These are phyloP conservation scores for Rhynchosporium graminicola DNA, from an alignment of 2,329 filamentous ascomycete species.

Conservation along the genomic window DNA sequence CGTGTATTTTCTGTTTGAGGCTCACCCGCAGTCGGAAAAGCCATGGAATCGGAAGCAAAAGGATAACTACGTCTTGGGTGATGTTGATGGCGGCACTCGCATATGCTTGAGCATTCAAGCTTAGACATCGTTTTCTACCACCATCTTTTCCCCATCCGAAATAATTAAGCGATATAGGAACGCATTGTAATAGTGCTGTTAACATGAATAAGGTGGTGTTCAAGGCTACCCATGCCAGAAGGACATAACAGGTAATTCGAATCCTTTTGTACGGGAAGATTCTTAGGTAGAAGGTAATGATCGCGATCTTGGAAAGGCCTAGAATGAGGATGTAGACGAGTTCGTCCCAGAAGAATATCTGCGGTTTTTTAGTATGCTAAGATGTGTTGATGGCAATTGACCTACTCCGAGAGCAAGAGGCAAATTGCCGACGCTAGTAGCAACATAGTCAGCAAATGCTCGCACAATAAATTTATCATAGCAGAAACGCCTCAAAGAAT, in stretches of 20 bases:
- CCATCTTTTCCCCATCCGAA: conserved; percentile 12
- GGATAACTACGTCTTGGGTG: conserved; percentile 11
- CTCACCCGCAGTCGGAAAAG: background rate
- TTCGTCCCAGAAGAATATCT: conserved; percentile 13
- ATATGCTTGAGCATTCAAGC: conserved; percentile 11
- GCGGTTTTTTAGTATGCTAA: background rate
- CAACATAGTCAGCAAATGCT: background rate
- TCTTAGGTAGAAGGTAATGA: conserved; percentile 17
- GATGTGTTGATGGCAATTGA: background rate
- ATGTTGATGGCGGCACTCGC: conserved; percentile 12
- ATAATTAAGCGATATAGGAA: conserved; percentile 16
- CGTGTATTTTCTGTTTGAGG: conserved; percentile 11
- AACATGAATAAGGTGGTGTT: conserved; percentile 6
- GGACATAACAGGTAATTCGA: conserved; percentile 6
- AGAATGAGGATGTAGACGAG: conserved; percentile 14
- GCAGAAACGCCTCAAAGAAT: background rate
- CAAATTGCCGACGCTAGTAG: background rate
- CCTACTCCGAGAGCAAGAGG: conserved; percentile 8
- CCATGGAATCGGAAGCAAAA: conserved; percentile 13
- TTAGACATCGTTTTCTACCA: conserved; percentile 8
- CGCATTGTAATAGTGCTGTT: conserved; percentile 1
- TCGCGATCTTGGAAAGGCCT: conserved; percentile 14
- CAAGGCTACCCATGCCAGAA: conserved; percentile 9
- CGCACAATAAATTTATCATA: background rate
- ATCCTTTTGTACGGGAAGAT: conserved; percentile 11